Evolutionary conservation across 1,284 basidiomycete genomes (phyloP).

Genomic region (Irpex lacteus): DNA sequence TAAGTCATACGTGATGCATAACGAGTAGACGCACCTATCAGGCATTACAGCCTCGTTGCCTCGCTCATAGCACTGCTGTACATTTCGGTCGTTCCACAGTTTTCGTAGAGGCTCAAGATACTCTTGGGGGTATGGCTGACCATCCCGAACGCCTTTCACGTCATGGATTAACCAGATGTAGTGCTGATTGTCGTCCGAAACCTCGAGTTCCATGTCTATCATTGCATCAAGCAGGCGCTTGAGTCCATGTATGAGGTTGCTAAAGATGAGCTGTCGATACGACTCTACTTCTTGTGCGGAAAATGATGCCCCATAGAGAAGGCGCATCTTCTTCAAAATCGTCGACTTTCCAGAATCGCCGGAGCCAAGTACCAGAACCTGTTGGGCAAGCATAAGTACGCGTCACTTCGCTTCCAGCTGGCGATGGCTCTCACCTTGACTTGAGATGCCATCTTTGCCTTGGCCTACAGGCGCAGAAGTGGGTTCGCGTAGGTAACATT

Average conservation of each 20-base stretch:
- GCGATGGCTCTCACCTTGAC: conserved; percentile 62
- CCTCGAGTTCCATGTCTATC: conserved; percentile 81
- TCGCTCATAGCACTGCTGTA: conserved; percentile 71
- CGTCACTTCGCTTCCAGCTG: background rate
- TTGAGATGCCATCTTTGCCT: conserved; percentile 64
- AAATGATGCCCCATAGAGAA: conserved; percentile 82
- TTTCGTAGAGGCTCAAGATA: conserved; percentile 66
- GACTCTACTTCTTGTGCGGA: conserved; percentile 73
- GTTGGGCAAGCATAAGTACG: conserved; percentile 12
- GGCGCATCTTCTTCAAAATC: conserved; percentile 90
- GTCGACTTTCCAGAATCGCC: conserved; percentile 95
- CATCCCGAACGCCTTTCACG: conserved; percentile 72
- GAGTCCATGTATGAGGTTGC: conserved; percentile 87
- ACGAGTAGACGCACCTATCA: conserved; percentile 61
- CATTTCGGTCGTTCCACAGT: conserved; percentile 78
- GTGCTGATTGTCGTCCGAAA: conserved; percentile 56
- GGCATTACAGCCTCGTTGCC: conserved; percentile 87
- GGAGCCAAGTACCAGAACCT: conserved; percentile 89
- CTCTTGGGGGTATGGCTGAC: conserved; percentile 70
- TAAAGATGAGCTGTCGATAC: conserved; percentile 87
- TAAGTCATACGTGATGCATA: conserved; percentile 6
- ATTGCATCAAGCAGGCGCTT: conserved; percentile 82
- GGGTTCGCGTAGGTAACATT: background rate
- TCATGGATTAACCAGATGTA: conserved; percentile 65
- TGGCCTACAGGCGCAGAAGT: conserved; percentile 44